Conservation (phyloP, 2,329 filamentous ascomycete species). For the Claviceps arundinis region DNA sequence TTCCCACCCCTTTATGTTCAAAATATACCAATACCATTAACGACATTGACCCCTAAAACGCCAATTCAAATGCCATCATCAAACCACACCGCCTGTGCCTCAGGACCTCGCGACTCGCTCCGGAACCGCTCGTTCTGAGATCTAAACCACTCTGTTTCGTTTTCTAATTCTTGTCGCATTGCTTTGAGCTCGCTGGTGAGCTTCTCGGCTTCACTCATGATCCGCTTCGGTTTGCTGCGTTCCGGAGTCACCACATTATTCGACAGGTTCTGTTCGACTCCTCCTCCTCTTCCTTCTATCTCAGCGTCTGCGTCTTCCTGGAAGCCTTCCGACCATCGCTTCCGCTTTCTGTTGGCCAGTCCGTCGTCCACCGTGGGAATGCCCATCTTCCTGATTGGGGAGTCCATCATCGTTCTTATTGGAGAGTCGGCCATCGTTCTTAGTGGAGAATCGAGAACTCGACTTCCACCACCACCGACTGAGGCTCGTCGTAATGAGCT, state of each 20-base stretch:
- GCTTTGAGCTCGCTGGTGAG: slow-evolving; percentile 27
- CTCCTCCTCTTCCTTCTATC: slow-evolving; percentile 1
- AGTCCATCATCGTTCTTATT: neutral
- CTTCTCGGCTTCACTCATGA: slow-evolving; percentile 29
- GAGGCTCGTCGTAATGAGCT: slow-evolving; percentile 3
- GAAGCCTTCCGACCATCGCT: slow-evolving; percentile 14
- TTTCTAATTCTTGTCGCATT: slow-evolving; percentile 31
- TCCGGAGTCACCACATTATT: slow-evolving; percentile 3
- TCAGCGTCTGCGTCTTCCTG: slow-evolving; percentile 15
- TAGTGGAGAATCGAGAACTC: neutral
- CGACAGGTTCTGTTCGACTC: neutral
- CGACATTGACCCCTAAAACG: slow-evolving; percentile 1
- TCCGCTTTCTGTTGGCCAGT: slow-evolving; percentile 17
- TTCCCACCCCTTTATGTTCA: neutral
- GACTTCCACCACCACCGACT: neutral
- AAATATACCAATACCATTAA: neutral
- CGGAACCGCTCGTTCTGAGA: slow-evolving; percentile 31
- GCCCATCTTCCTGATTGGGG: slow-evolving; percentile 1
- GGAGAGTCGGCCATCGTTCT: no score
- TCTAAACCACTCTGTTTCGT: slow-evolving; percentile 32
- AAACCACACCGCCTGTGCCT: slow-evolving; percentile 17
- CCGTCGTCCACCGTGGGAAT: slow-evolving; percentile 2
- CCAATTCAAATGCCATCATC: slow-evolving; percentile 16
- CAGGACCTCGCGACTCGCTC: slow-evolving; percentile 18
- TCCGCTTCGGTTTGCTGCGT: slow-evolving; percentile 22